Percentiles rank a stretch among this genome's conserved stretches.
Evolutionary conservation across 805 yeast genomes (phyloP).

Genomic region (Saturnispora diversa): DNA sequence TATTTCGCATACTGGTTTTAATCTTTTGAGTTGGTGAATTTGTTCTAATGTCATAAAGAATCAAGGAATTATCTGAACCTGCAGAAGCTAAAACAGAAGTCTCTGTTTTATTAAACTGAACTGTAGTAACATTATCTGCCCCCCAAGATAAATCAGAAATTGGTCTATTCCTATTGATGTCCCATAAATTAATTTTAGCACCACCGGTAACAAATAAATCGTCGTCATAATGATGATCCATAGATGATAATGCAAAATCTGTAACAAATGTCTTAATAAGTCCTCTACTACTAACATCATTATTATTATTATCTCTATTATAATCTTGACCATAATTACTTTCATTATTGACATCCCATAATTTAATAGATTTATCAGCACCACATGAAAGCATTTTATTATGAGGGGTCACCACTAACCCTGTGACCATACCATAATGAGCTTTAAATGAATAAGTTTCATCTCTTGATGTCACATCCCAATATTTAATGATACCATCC

Average conservation of each 20-base stretch:
- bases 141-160: constrained; percentile 86
- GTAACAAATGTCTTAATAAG: constrained; percentile 74
- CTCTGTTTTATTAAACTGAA: constrained; percentile 83
- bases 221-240: constrained; percentile 79
- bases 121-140: constrained; percentile 79
- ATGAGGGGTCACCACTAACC: constrained; percentile 67
- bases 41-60: constrained; percentile 84
- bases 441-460: constrained; percentile 76
- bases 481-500: constrained; percentile 89
- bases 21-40: constrained; percentile 89
- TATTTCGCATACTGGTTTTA: constrained; percentile 72
- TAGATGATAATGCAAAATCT: constrained; percentile 71
- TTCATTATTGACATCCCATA: constrained; percentile 69
- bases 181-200: constrained; percentile 87
- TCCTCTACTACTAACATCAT: constrained; percentile 37
- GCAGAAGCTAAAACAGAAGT: constrained; percentile 83
- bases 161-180: constrained; percentile 69
- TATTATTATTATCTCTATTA: constrained; percentile 16
- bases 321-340: constrained; percentile 19
- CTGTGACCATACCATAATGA: constrained; percentile 84
- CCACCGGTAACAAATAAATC: constrained; percentile 87
- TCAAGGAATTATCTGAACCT: constrained; percentile 84
- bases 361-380: constrained; percentile 78
- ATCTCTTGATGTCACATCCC: constrained; percentile 78
- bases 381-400: constrained; percentile 66